phyloP scores from a whole-genome alignment of 1,139 yeast species.

The Debaryomycetaceae sp. region DNA sequence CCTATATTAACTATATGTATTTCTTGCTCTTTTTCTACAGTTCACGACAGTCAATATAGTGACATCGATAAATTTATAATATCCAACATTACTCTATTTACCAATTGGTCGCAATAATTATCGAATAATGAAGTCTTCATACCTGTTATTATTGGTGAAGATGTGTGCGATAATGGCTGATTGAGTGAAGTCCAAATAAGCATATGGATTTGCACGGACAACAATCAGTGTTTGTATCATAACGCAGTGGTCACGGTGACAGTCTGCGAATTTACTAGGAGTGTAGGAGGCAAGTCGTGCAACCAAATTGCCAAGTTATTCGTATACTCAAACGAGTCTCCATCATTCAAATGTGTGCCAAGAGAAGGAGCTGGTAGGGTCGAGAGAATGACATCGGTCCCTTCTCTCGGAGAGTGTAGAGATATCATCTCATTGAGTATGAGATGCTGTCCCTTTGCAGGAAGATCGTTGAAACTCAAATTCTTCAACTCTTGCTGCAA shows the following conservation, averaged over 20 bases:
- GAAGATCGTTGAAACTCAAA: constrained; percentile 73
- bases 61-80: too few species aligned
- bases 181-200: too few species aligned
- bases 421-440: constrained; percentile 83
- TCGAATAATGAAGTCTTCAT: too few species aligned
- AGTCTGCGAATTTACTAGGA: constrained; percentile 83
- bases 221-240: constrained; percentile 17
- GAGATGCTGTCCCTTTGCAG: constrained; percentile 88
- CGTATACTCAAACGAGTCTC: constrained; percentile 70
- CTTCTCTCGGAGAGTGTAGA: constrained; percentile 47
- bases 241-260: constrained; percentile 93
- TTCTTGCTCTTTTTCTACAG: too few species aligned
- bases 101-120: too few species aligned
- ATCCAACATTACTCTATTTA: too few species aligned
- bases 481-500: constrained; percentile 38
- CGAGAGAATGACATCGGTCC: constrained; percentile 73
- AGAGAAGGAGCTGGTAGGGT: constrained; percentile 85
- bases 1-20: too few species aligned
- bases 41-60: too few species aligned
- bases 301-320: constrained; percentile 79
- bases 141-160: too few species aligned
- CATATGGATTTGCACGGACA: too few species aligned
- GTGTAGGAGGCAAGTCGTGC: constrained; percentile 72
- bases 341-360: constrained; percentile 71
- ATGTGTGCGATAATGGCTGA: too few species aligned